Conservation (phyloP, 805 yeast genomes). For the Sugiyamaella valdiviana region DNA sequence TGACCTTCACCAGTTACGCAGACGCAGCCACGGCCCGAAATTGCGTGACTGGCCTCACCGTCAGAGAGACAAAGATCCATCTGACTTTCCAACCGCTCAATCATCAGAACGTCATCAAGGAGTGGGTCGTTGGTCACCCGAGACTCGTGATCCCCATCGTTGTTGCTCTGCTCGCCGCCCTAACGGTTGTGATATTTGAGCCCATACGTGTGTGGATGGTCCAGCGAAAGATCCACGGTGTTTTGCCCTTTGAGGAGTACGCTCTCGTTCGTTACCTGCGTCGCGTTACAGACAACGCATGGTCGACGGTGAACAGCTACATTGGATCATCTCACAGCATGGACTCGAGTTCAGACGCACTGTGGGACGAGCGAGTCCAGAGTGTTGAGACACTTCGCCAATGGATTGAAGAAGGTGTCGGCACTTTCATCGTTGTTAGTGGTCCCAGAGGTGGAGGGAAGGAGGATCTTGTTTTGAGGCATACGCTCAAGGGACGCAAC, state of each 20-base stretch:
- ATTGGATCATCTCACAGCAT: slow-evolving; percentile 23
- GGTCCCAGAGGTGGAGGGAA: slow-evolving; percentile 98
- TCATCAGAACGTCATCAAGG: slow-evolving; percentile 41
- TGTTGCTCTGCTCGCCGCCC: slow-evolving; percentile 69
- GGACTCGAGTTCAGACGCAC: slow-evolving; percentile 14
- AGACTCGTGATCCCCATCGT: slow-evolving; percentile 75
- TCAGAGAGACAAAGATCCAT: slow-evolving; percentile 59
- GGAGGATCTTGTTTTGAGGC: slow-evolving; percentile 64
- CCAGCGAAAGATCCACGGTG: slow-evolving; percentile 51
- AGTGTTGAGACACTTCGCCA: slow-evolving; percentile 61
- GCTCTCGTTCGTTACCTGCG: slow-evolving; percentile 3
- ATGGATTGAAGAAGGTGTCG: slow-evolving; percentile 84
- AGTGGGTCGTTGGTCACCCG: slow-evolving; percentile 66
- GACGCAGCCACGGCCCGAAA: slow-evolving; percentile 83
- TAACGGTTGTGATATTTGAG: slow-evolving; percentile 83
- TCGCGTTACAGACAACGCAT: slow-evolving; percentile 23
- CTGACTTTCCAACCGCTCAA: slow-evolving; percentile 62
- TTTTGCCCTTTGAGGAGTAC: slow-evolving; percentile 10
- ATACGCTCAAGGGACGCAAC: slow-evolving; percentile 53
- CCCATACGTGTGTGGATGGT: slow-evolving; percentile 84
- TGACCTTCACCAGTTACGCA: slow-evolving; percentile 50
- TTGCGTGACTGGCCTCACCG: slow-evolving; percentile 73
- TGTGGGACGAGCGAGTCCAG: slow-evolving; percentile 70
- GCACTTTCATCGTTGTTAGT: slow-evolving; percentile 79
- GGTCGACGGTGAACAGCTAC: slow-evolving; percentile 34